These are phyloP conservation scores for Aureobasidium mangrovei DNA, from an alignment of 2,329 filamentous ascomycete genomes.

Conservation along the genomic window DNA sequence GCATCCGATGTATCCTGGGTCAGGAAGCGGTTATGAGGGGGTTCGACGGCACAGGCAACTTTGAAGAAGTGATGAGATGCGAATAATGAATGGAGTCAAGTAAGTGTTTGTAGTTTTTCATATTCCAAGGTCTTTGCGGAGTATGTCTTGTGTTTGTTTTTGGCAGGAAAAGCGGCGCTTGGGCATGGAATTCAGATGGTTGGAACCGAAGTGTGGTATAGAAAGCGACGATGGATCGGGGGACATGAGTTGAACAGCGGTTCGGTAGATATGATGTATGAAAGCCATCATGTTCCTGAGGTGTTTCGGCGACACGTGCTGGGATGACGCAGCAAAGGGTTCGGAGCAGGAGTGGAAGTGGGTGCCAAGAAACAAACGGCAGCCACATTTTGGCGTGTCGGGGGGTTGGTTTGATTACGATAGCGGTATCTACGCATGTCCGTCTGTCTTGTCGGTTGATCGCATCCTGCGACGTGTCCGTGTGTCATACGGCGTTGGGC, in stretches of 20 bases:
- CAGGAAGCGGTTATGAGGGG: neutral
- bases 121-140: too few species aligned
- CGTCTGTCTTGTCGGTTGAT: conserved; percentile 1
- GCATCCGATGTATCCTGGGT: neutral
- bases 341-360: neutral
- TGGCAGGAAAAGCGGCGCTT: too few species aligned
- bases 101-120: neutral
- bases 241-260: too few species aligned
- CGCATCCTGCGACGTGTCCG: conserved; percentile 10
- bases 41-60: neutral
- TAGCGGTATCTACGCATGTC: neutral
- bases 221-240: neutral
- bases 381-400: conserved; percentile 1
- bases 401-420: conserved; percentile 6
- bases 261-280: neutral
- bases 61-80: conserved; percentile 8
- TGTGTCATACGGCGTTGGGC: conserved; percentile 3
- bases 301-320: neutral
- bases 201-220: neutral
- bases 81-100: neutral
- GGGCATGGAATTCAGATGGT: too few species aligned
- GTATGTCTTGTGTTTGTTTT: too few species aligned
- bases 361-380: neutral
- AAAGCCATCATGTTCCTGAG: conserved; percentile 4
- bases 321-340: conserved; percentile 6